These are phyloP conservation scores for Skeletonema grethae DNA, from an alignment of 108 stramenopile genomes.

Conservation along the genomic window DNA sequence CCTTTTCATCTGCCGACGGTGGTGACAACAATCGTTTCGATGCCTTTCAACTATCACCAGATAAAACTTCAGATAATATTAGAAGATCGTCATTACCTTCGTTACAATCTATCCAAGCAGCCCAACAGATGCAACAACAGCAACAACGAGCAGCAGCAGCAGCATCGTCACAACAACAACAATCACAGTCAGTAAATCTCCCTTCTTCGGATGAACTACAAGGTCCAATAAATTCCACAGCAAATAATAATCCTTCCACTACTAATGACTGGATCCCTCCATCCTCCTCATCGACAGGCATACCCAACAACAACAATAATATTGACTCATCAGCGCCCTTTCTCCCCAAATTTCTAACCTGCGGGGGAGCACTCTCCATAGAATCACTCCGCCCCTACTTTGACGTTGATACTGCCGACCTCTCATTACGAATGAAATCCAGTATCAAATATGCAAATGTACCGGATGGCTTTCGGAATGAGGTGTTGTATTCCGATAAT, in stretches of 20 bases:
- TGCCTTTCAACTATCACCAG: conserved; percentile 1
- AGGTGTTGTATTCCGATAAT: conserved; percentile 54
- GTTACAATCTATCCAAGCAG: not conserved
- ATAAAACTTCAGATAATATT: not conserved
- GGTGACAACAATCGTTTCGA: not conserved
- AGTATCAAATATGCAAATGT: conserved; percentile 54
- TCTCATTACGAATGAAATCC: conserved; percentile 28
- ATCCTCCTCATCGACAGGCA: conserved; percentile 2
- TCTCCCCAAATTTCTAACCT: conserved; percentile 20
- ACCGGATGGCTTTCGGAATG: conserved; percentile 74
- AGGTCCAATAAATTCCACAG: conserved; percentile 22
- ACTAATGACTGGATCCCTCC: conserved; percentile 16
- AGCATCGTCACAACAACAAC: too few species aligned
- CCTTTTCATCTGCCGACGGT: not conserved
- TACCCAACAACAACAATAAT: not conserved
- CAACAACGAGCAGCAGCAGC: too few species aligned
- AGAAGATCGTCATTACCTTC: not conserved
- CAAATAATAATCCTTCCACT: too few species aligned
- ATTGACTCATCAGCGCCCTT: conserved; percentile 17
- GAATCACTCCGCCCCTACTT: conserved; percentile 42
- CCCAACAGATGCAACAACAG: not conserved
- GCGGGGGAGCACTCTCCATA: conserved; percentile 25
- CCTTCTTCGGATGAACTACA: conserved; percentile 33
- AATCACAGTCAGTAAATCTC: conserved; percentile 3
- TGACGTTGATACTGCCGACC: conserved; percentile 44